Evolutionary conservation across 441 rosid species (phyloP).

Genomic region (Hypseocharis bilobata): DNA sequence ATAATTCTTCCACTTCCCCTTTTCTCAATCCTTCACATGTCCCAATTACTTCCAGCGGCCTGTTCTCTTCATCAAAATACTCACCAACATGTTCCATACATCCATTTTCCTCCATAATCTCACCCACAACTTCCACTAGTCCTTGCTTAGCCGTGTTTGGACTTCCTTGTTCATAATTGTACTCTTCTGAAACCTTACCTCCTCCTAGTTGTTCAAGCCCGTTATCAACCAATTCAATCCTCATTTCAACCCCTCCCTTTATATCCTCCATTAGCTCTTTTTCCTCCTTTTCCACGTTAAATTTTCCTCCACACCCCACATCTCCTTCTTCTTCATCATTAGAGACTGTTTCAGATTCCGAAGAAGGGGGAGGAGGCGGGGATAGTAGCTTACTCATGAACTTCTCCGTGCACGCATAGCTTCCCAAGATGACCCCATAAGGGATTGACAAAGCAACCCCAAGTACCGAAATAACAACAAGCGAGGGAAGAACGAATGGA

Average conservation of each 20-base stretch:
- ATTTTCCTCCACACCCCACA: constrained; percentile 9
- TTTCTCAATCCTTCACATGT: constrained; percentile 11
- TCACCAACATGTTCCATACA: constrained; percentile 2
- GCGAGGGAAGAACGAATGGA: constrained; percentile 59
- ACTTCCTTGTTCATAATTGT: not conserved
- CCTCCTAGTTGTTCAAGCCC: constrained; percentile 9
- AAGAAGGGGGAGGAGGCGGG: constrained; percentile 4
- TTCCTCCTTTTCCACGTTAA: constrained; percentile 27
- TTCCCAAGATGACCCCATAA: constrained; percentile 53
- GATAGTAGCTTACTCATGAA: constrained; percentile 53
- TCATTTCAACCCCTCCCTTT: constrained; percentile 17
- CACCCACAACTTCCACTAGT: constrained; percentile 4
- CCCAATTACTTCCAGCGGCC: constrained; percentile 12
- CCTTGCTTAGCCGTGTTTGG: not conserved
- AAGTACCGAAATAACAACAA: constrained; percentile 42
- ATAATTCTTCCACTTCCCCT: constrained; percentile 15
- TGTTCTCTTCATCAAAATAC: constrained; percentile 16
- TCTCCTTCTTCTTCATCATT: constrained; percentile 13
- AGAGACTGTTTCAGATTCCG: constrained; percentile 17
- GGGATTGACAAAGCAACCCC: constrained; percentile 62
- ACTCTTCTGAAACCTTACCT: not conserved
- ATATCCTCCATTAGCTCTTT: constrained; percentile 22
- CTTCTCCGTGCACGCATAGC: constrained; percentile 64
- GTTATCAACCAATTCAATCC: constrained; percentile 20
- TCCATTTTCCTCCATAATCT: constrained; percentile 8